Base-by-base conservation (phyloP, 371 early-diverging fungal species). In the Syncephalastrum monosporum region DNA sequence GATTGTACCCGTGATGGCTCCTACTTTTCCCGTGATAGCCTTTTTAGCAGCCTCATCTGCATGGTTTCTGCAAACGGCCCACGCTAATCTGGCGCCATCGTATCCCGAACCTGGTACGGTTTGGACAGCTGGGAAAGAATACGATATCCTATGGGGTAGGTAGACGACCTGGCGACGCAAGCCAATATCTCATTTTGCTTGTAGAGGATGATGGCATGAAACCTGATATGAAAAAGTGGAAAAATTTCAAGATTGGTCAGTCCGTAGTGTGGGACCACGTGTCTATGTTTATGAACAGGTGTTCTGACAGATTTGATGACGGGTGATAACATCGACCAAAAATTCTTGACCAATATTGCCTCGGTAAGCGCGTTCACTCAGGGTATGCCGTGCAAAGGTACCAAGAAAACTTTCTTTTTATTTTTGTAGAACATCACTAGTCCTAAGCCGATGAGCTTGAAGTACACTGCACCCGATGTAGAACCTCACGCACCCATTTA, bases 381-480 rank as follows among this genome's bases (percentile, higher is more conserved):
- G 10, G 38, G 7, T 33, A 33, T 33, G 10, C 38, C 38, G 38
- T 33, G 38, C 38, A 33, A 8, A 33, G 38, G 38, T 33, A 33
- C 38, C 10, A 33, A 33, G 38, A 33, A 33, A 33, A 33, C 38
- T 10, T 33, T 33, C 10, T 33, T 33, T 33, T 12, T 33, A 2
- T 33, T 5, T 53, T 52, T 71, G 44, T 61, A 71, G 45, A 33
- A 33, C 38, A 33, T 33, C 38, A 33, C 38, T 33, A 71, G 53
- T 27, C 53, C 49, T 7, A 55, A 50, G 7, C 15, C 60, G 14
- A 63, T 48, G 41, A 25, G 59, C 5, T 66, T 66, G 17, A 67
- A 65, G 14, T 75, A 65, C 63, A 68, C 55, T 5, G 71, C 67
- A 10, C 79, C 79, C n/a, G 50, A 68, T 42, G 79, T 79, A 1